These are phyloP conservation scores for Pestalotiopsis fici DNA, from an alignment of 2,329 filamentous ascomycete species.

Conservation along the genomic window DNA sequence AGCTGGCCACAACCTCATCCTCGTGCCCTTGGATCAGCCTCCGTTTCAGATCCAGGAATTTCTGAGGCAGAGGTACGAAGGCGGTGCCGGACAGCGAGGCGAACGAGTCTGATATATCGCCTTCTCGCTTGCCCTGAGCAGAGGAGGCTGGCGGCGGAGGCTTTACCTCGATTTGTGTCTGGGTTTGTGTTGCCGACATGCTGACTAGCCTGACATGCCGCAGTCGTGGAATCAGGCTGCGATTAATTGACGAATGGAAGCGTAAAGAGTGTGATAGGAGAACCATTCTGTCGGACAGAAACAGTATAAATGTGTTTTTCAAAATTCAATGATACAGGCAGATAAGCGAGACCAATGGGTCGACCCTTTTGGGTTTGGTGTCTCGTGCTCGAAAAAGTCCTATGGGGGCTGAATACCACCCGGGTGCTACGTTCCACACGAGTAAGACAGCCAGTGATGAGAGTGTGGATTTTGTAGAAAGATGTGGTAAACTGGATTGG, in stretches of 20 bases:
- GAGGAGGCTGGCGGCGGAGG: not conserved
- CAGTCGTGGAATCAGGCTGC: not conserved
- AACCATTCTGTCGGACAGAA: not conserved
- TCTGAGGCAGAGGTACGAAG: conserved; percentile 49
- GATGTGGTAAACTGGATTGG: not conserved
- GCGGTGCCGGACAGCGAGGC: conserved; percentile 55
- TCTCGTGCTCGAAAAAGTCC: not conserved
- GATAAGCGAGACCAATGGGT: not conserved
- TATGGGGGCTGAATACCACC: not conserved
- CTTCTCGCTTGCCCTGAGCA: conserved; percentile 52
- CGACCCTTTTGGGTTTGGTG: not conserved
- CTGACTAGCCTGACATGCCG: not conserved
- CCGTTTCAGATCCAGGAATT: conserved; percentile 59
- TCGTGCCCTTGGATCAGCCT: conserved; percentile 52
- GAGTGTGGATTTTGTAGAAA: too few species aligned
- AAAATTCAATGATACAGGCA: not conserved
- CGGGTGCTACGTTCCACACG: not conserved
- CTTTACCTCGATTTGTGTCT: not conserved
- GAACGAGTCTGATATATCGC: conserved; percentile 65
- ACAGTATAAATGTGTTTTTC: not conserved
- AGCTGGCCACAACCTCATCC: conserved; percentile 45
- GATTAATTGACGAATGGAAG: not conserved
- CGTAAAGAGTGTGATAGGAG: not conserved
- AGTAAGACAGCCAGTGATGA: not conserved
- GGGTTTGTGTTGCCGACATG: conserved; percentile 13